Evolutionary conservation across 257 asterid species (phyloP), one percentile per base, ranked within the genome.

Genomic region (Nicotiana paniculata): DNA sequence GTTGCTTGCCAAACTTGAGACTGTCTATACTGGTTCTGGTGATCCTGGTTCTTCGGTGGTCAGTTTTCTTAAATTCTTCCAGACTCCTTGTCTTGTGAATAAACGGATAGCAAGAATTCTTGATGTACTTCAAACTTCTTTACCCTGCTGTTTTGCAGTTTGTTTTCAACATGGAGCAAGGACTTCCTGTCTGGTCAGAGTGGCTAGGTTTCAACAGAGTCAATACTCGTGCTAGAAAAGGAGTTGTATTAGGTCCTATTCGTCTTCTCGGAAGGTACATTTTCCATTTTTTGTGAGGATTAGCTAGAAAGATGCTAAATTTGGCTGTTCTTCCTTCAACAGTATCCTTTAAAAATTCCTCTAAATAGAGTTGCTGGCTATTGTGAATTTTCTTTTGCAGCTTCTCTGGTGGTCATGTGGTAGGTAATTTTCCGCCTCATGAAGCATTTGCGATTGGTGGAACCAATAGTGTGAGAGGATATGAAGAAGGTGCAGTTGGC

Each of bases 401-500:
- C 89, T 81, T 91, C 81, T 96, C 97, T 63, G 97, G 98, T 55
- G 99, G 99, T 70, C 96, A 89, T 72, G 93, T 94, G 82, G 86
- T 86, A 67, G 99, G 99, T 81, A 94, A 94, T 64, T 96, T 96
- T 78, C 99, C 99, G 35, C 99, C 98, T 11, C 98, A 96, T 69
- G 98, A 96, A 88, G 99, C 99, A 80, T 94, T 96, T 86, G 97
- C 95, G 28, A 90, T 96, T 85, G 99, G 99, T 85, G 99, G 99
- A 80, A 94, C 97, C 76, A 94, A 96, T 82, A 92, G 98, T 58
- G 99, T 96, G 67, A 90, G 99, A 82, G 98, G 99, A 78, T 96
- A 96, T 82, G 99, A 96, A 88, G 99, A 96, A 91, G 99, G 98
- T 30, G 91, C 93, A 7, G 97, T 96, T 84, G 98, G 97, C 82